Evolutionary conservation across 2,329 filamentous ascomycete genomes (phyloP), one percentile per base, ranked within the genome.

Genomic region (Fusarium dimerum): DNA sequence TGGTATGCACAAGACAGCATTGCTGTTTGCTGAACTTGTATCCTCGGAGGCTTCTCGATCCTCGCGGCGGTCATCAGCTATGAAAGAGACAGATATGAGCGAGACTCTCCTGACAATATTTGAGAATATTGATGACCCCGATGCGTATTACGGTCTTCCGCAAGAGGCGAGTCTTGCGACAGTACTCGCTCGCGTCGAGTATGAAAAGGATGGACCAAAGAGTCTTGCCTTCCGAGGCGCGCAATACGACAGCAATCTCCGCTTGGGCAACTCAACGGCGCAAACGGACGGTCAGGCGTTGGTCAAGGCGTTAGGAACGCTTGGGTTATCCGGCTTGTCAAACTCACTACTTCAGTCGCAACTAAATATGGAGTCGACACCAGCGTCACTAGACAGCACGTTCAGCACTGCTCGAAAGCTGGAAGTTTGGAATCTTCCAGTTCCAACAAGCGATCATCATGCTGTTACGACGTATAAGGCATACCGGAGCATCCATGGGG

Each of bases 121-220:
- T 68, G 88, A 90, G 66, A 93, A 90, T 55, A 89, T 99, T 43
- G 92, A 97, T 66, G 95, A 99, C 65, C 93, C 92, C 2, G 94
- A 99, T 69, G 88, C 92, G 1, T 99, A 96, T 69, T 99, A 99
- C 67, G 95, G 94, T 5, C 80, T 97, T 8, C 84, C 90, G 40
- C 89, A 95, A 69, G 83, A 84, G 40, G 83, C 91, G 7, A 92
- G 86, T 51, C 74, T 99, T 15, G 78, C 82, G 15, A 90, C 88
- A 11, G 88, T 97, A 1, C 77, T 97, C 52, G 83, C 88, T 46
- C 86, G 90, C 10, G 80, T 97, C 5, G 91, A 96, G 60, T 93
- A 97, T 66, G 94, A 99, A 72, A 87, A 86, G 45, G 88, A 96
- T 61, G 92, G 92, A 0, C 78, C 86, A 46, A 96, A 95, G 66